Evolutionary conservation across 2,329 filamentous ascomycete genomes (phyloP).

Genomic region (Seiridium unicorne): DNA sequence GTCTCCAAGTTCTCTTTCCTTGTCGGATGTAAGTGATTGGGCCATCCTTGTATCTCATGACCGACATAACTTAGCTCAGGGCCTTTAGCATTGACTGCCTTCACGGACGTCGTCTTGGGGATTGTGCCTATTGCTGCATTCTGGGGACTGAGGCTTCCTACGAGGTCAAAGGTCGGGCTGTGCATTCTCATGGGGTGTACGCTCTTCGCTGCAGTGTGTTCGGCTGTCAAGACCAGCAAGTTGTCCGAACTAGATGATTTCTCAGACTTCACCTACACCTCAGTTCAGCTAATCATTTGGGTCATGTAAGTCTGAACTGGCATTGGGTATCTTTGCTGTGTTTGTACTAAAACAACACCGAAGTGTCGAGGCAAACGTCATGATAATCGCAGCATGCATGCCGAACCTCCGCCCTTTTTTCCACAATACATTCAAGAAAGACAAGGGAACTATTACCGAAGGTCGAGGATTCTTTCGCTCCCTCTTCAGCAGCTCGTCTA

Average conservation of each 20-base stretch:
- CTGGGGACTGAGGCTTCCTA: constrained; percentile 7
- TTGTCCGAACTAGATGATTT: constrained; percentile 5
- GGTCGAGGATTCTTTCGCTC: background rate
- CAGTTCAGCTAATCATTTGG: constrained; percentile 7
- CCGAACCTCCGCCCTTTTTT: constrained; percentile 9
- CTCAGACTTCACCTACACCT: constrained; percentile 7
- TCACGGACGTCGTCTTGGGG: constrained; percentile 9
- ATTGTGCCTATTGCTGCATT: constrained; percentile 10
- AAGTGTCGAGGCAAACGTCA: constrained; percentile 16
- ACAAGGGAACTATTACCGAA: background rate
- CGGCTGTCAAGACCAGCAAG: constrained; percentile 9
- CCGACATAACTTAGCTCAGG: too few species aligned
- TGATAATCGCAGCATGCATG: constrained; percentile 11
- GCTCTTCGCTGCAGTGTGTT: constrained; percentile 7
- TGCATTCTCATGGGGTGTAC: constrained; percentile 11
- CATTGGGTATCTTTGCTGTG: background rate
- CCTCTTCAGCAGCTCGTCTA: background rate
- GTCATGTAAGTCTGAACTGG: constrained; percentile 4
- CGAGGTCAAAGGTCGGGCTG: constrained; percentile 3
- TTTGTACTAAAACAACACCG: background rate
- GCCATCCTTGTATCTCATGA: too few species aligned
- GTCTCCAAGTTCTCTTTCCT: constrained; percentile 8
- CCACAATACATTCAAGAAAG: constrained; percentile 1
- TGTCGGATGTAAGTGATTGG: constrained; percentile 4
- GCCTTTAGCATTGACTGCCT: constrained; percentile 4